Base-by-base conservation (phyloP, 306 rosid species). In the Luffa aegyptiaca region DNA sequence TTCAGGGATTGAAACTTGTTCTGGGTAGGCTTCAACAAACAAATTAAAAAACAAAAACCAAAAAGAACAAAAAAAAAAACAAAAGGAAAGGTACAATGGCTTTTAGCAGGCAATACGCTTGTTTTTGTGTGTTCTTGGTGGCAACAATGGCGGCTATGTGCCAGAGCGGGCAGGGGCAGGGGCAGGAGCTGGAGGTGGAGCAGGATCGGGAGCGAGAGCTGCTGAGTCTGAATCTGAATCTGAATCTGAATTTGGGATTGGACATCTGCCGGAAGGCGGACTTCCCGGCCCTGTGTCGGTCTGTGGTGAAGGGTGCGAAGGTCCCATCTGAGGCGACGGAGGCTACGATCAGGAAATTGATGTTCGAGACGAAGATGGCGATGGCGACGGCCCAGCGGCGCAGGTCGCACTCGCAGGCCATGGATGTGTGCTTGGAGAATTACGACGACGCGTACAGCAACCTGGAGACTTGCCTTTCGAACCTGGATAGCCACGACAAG, bases 401-500 rank as follows among this genome's bases (percentile, higher is more conserved):
- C n/a, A 74, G 2, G 33, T 26, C 74, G 1, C 3, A 3, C 31
- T 26, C 31, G 58, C 10, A 6, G 4, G 68, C 18, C 6, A 48
- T 79, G 73, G 72, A 48, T 0, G 81, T 63, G 4, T 79, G 81
- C 75, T 6, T 17, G 0, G 75, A 79, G 81, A 39, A 14, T 12
- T 79, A 79, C 37, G 63, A 79, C 4, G 81, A 79, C 62, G 81
- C 81, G 0, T 10, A 8, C 6, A 5, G 36, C 81, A 79, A 46
- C 51, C 35, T 79, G 33, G 18, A 79, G 59, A 79, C 75, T 0
- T 14, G 75, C 63, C 33, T 79, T 10, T 1, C 18, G 2, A 61
- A 3, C 35, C 62, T 79, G 0, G 48, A 48, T 14, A 10, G 33
- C 13, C 21, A n/a, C 12, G 81, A 79, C 46, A 49, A 79, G 75